Base-by-base conservation (phyloP, 371 early-diverging fungal genomes). In the Nosema muscidifuracis region DNA sequence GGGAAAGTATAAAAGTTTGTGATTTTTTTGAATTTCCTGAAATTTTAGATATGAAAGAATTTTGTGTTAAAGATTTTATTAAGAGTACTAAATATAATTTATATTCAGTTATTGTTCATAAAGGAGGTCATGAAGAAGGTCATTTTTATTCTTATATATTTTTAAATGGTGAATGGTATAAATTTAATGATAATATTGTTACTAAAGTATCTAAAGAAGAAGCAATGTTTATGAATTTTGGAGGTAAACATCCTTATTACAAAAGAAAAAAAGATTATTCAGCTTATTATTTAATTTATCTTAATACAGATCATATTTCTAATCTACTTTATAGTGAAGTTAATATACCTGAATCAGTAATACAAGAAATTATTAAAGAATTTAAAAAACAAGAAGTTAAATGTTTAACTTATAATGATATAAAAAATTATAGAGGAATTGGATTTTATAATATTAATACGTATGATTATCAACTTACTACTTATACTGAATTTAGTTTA, bases 141-240 rank as follows among this genome's bases (percentile, higher is more conserved):
- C 97, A 96, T 85, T 99, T 96, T 81, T 93, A 90, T 86, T 92
- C 92, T 2, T 75, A 87, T 88, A 65, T 66, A 82, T 89, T 51
- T 87, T 89, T 61, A 86, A 86, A 74, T 91, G 93, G 93, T 74
- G n/a, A 56, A 26, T 83, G 80, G 77, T 89, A 86, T 81, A 90
- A 91, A 47, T 98, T 95, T 80, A 96, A 98, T 80, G 99, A 98
- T 81, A 93, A 93, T 74, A 86, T 90, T 30, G 97, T 98, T 1
- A 88, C 88, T 2, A 91, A 90, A 38, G 91, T 87, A 0, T 84
- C 88, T 0, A 80, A 86, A 47, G 86, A 86, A 64, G 96, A 96
- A 71, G 96, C 92, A 10, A 86, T 93, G 76, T 92, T 94, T 64
- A 44, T 65, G 58, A 78, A 78, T 61, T 96, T 86, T 83, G 99